phyloP scores from a whole-genome alignment of 2,329 filamentous ascomycete genomes.

The Trichoderma arundinaceum region DNA sequence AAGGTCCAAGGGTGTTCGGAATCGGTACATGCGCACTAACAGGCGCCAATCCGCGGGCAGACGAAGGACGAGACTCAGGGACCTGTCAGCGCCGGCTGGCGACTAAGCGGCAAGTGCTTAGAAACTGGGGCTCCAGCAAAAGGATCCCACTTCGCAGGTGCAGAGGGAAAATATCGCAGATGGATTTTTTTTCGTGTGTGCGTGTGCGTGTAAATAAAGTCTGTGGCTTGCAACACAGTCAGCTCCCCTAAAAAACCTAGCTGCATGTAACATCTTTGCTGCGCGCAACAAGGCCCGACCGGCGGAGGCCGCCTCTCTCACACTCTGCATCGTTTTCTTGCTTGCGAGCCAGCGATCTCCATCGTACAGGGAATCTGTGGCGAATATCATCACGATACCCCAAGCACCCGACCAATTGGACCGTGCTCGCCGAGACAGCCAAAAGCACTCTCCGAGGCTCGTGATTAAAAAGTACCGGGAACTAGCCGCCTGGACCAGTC shows the following conservation, averaged over 20 bases:
- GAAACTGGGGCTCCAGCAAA: constrained; percentile 4
- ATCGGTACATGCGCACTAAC: neutral
- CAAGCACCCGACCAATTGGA: constrained; percentile 14
- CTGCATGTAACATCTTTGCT: neutral
- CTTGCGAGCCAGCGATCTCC: neutral
- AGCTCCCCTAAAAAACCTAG: neutral
- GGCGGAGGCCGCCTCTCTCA: constrained; percentile 7
- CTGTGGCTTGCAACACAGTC: constrained; percentile 26
- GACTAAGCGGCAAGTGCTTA: constrained; percentile 26
- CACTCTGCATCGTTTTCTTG: neutral
- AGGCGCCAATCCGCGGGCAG: constrained; percentile 4
- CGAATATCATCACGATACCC: constrained; percentile 13
- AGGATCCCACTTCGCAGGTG: neutral
- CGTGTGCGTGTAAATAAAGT: neutral
- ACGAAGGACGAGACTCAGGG: neutral
- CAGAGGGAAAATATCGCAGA: neutral
- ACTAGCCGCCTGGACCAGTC: neutral
- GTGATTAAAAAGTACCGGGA: constrained; percentile 15
- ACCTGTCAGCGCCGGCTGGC: constrained; percentile 23
- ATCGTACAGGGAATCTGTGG: constrained; percentile 9
- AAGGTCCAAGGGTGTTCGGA: neutral
- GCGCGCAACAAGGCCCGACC: neutral
- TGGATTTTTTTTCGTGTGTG: constrained; percentile 4
- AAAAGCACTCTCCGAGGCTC: constrained; percentile 18
- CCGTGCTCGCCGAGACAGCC: constrained; percentile 2